Conservation (phyloP, 306 rosid species). For the Cyclanthera cordifolia region DNA sequence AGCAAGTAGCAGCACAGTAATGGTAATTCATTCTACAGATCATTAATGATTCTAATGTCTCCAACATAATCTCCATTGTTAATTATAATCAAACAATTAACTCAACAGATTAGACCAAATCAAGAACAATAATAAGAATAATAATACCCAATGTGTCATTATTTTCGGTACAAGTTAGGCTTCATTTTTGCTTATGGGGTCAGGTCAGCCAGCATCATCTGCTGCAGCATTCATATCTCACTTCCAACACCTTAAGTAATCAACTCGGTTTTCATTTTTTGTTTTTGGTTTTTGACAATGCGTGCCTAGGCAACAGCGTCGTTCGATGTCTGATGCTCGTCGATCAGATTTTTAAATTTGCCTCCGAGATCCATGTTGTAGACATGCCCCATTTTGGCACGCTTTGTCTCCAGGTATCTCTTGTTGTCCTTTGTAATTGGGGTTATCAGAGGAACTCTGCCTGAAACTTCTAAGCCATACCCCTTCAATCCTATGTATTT, state of each 20-base stretch:
- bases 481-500: constrained; percentile 76
- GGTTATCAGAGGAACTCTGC: constrained; percentile 61
- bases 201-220: neutral
- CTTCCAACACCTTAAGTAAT: neutral
- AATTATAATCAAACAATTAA: neutral
- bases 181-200: neutral
- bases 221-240: neutral
- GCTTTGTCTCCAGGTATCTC: constrained; percentile 64
- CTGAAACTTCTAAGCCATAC: constrained; percentile 59
- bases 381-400: constrained; percentile 66
- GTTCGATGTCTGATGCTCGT: constrained; percentile 20
- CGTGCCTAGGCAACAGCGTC: neutral
- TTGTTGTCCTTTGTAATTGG: constrained; percentile 62
- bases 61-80: neutral
- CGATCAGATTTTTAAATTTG: constrained; percentile 24
- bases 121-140: neutral
- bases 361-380: constrained; percentile 33
- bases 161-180: neutral
- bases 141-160: neutral
- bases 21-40: neutral
- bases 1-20: neutral
- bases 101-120: neutral
- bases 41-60: neutral
- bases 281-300: neutral
- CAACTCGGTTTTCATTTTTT: neutral